Evolutionary conservation across 2,329 filamentous ascomycete species (phyloP), one percentile per base, ranked within the genome.

Genomic region (Allantophomopsis lycopodina): DNA sequence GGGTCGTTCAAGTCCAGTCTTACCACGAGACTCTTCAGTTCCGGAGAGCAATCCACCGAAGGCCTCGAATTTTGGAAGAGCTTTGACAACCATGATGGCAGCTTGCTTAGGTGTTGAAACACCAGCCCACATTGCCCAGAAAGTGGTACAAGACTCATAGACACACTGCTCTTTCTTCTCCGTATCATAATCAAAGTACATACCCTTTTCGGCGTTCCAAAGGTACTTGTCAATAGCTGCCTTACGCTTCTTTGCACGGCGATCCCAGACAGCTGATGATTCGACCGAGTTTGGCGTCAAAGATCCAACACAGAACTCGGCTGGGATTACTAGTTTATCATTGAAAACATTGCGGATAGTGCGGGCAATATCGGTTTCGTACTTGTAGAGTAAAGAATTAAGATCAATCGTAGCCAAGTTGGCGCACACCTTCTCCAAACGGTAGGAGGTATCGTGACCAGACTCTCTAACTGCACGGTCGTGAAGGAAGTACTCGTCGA

Each of bases 141-240:
- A 88, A 0, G 88, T 95, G 2, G 91, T 98, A 40, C 82, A 86
- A 47, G 76, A 83, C 63, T 96, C 91, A 58, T 96, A 96, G 12
- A 70, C 75, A 48, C 78, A 86, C 52, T 83, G 84, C 60, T 86
- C 62, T 55, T 87, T 76, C 60, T 81, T 84, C 45, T 72, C 78
- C 0, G 86, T 94, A 63, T 98, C 73, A 60, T 96, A 98, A 62
- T 98, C 91, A 55, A 96, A 96, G 68, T 86, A 98, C 84, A 96
- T 94, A 42, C 89, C 89, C 56, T 83, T 78, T 49, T 84, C 69
- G 49, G 89, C 82, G 55, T 93, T 83, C 91, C 91, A 98, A 57
- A 94, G 76, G 54, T 91, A 86, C 63, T 87, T 91, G 61, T 96
- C 84, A 51, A 96, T 91, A 7, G 77, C 77, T 49, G 79, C 68